Percentiles rank a stretch among this genome's conserved stretches.
Evolutionary conservation across 768 basidiomycete genomes (phyloP).

Genomic region (Pleurotus eryngii): DNA sequence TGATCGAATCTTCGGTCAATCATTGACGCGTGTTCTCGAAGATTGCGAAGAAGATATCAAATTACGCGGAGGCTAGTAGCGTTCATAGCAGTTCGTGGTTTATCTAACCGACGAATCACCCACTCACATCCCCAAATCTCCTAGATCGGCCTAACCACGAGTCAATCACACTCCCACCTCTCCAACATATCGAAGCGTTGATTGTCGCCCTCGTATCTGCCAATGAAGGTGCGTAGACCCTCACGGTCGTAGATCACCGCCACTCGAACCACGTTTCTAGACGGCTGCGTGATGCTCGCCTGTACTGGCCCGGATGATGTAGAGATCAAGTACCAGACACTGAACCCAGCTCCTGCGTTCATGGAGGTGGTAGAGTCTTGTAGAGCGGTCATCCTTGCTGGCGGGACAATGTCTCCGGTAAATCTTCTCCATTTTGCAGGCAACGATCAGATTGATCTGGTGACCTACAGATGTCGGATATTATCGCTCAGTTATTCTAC

Average conservation of each 20-base stretch:
- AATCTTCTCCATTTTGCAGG: conserved; percentile 11
- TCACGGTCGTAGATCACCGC: neutral
- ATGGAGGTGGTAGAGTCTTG: conserved; percentile 79
- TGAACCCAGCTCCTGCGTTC: conserved; percentile 90
- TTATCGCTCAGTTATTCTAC: conserved; percentile 76
- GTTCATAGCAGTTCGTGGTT: neutral
- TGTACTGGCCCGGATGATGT: conserved; percentile 42
- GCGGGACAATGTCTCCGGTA: conserved; percentile 99
- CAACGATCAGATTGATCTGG: neutral
- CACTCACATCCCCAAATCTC: neutral
- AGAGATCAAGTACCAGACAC: conserved; percentile 84
- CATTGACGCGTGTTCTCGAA: conserved; percentile 17
- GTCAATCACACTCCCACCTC: conserved; percentile 53
- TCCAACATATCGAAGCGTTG: conserved; percentile 80
- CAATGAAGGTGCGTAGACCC: conserved; percentile 54
- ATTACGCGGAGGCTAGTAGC: conserved; percentile 59
- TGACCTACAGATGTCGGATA: conserved; percentile 77
- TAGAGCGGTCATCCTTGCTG: conserved; percentile 84
- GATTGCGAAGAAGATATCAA: conserved; percentile 80
- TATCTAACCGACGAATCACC: neutral
- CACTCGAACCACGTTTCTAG: conserved; percentile 31
- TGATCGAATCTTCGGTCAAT: neutral
- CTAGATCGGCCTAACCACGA: conserved; percentile 16
- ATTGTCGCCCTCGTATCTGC: conserved; percentile 72
- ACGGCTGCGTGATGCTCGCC: conserved; percentile 72